phyloP scores from a whole-genome alignment of 345 rosid species.

The Sisymbrium irio region DNA sequence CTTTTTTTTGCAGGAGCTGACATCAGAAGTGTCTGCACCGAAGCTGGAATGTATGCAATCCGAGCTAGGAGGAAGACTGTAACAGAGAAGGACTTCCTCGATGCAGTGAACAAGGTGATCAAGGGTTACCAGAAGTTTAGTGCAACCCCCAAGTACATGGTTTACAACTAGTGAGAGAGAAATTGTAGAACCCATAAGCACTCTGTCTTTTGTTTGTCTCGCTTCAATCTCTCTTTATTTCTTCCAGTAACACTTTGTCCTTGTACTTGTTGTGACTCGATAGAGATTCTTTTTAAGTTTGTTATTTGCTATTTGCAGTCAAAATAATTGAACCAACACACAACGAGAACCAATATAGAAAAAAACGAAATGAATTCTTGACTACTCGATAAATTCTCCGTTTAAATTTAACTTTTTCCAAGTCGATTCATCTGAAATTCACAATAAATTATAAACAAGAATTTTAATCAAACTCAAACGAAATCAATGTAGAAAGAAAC shows the following conservation, averaged over 20 bases:
- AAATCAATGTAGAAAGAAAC: not conserved
- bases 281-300: no score
- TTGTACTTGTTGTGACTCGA: no score
- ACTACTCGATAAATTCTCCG: not conserved
- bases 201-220: no score
- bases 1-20: conserved; percentile 65
- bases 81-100: conserved; percentile 92
- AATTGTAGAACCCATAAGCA: no score
- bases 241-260: no score
- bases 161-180: conserved; percentile 44
- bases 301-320: no score
- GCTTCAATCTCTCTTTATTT: no score
- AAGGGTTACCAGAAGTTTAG: conserved; percentile 96
- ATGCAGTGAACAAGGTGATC: conserved; percentile 96
- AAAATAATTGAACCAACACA: no score
- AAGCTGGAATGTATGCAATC: conserved; percentile 95
- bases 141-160: conserved; percentile 95
- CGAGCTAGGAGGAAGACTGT: conserved; percentile 90
- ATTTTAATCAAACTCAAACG: not conserved
- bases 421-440: not conserved
- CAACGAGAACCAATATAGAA: no score
- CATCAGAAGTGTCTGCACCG: conserved; percentile 93
- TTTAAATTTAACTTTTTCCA: not conserved
- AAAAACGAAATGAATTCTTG: no score
- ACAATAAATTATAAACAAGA: not conserved